Evolutionary conservation across 2,329 filamentous ascomycete species (phyloP).

Genomic region (Penicillium italicum): DNA sequence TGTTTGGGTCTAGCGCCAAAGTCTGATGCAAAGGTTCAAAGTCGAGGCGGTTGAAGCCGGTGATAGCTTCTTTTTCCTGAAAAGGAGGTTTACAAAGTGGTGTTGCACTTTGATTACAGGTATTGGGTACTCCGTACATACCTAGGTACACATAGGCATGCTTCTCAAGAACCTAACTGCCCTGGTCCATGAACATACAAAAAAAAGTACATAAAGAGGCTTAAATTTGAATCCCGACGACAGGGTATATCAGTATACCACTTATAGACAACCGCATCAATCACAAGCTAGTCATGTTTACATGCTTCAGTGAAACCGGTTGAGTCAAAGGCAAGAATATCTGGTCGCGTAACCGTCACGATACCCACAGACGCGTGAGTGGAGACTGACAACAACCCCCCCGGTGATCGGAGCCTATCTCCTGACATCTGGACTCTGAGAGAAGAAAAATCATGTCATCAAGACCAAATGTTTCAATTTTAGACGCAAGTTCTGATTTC

Average conservation of each 20-base stretch:
- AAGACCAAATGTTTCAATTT: background rate
- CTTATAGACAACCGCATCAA: background rate
- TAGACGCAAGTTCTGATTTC: background rate
- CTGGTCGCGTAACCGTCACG: background rate
- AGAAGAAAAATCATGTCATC: background rate
- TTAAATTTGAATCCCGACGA: background rate
- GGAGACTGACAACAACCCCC: background rate
- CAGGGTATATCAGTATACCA: background rate
- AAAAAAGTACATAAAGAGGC: background rate
- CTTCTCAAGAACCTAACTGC: background rate
- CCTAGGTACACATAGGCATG: background rate
- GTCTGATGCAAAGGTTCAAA: slow-evolving; percentile 13
- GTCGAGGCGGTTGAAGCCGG: slow-evolving; percentile 29
- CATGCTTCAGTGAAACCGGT: background rate
- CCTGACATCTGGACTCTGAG: background rate
- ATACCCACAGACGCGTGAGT: slow-evolving; percentile 2
- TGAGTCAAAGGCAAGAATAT: background rate
- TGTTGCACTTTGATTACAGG: slow-evolving; percentile 9
- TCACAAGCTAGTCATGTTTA: background rate
- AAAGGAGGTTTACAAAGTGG: slow-evolving; percentile 9
- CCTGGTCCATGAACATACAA: background rate
- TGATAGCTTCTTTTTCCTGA: slow-evolving; percentile 8
- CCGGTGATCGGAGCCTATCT: slow-evolving; percentile 1
- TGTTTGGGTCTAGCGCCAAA: slow-evolving; percentile 10
- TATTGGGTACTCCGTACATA: slow-evolving; percentile 1